These are phyloP conservation scores for Rhodotorula graminis DNA, from an alignment of 768 basidiomycete species.

Conservation along the genomic window DNA sequence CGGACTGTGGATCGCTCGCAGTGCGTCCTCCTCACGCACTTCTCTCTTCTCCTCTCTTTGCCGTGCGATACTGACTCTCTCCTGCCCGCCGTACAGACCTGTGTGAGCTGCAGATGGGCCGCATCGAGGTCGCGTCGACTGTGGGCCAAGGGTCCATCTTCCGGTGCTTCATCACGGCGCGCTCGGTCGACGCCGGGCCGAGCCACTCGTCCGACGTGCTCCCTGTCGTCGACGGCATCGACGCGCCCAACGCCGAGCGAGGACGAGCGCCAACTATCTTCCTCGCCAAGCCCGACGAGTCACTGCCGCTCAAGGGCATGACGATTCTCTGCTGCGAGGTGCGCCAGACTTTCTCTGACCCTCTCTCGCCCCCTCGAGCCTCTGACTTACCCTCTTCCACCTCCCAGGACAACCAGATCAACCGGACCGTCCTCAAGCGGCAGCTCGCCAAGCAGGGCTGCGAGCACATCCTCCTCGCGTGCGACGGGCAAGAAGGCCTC, in stretches of 20 bases:
- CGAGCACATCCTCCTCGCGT: conserved; percentile 14
- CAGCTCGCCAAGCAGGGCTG: conserved; percentile 30
- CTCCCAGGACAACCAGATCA: conserved; percentile 33
- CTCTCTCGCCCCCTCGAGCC: accelerated
- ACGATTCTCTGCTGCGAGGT: conserved; percentile 32
- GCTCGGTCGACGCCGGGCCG: conserved; percentile 23
- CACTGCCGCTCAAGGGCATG: conserved; percentile 2
- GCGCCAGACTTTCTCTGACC: neutral
- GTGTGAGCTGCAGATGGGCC: conserved; percentile 31
- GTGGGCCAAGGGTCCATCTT: conserved; percentile 34
- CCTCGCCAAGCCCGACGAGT: conserved; percentile 8
- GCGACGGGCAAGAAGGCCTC: conserved; percentile 27
- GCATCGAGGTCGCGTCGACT: conserved; percentile 31
- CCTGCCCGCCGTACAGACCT: conserved; percentile 8
- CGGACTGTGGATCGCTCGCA: conserved; percentile 45
- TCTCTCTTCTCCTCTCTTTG: neutral
- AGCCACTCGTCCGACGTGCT: neutral
- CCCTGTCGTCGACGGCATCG: conserved; percentile 31
- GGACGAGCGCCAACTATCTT: conserved; percentile 19
- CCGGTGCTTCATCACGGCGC: conserved; percentile 35
- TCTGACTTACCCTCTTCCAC: neutral
- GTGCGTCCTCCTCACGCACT: conserved; percentile 31
- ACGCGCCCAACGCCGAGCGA: conserved; percentile 16
- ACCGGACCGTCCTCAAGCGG: conserved; percentile 22
- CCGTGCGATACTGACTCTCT: too few relatives aligned